phyloP scores from a whole-genome alignment of 805 yeast genomes.

The Wickerhamiella vanderwaltii region DNA sequence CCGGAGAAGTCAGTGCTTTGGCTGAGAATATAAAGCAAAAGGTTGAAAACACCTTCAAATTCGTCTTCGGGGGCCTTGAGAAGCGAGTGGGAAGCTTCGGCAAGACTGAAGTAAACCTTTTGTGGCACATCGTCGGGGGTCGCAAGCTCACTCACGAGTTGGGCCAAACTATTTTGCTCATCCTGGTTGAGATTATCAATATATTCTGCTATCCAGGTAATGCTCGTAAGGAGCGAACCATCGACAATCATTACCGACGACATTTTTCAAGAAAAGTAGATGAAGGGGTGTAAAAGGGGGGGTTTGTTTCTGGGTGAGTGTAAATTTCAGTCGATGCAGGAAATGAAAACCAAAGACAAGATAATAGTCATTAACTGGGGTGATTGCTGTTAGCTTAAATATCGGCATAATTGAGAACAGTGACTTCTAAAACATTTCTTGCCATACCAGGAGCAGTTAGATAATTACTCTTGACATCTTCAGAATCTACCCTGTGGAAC shows the following conservation, averaged over 20 bases:
- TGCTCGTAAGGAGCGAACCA: conserved; percentile 28
- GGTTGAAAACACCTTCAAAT: conserved; percentile 31
- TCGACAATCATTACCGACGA: conserved; percentile 27
- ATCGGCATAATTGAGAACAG: too few species aligned
- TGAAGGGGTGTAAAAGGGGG: conserved; percentile 2
- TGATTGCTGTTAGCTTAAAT: too few species aligned
- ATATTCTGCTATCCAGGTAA: conserved; percentile 28
- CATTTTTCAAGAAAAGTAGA: conserved; percentile 2
- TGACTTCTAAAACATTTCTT: too few species aligned
- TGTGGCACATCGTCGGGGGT: conserved; percentile 20
- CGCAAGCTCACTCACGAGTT: conserved; percentile 22
- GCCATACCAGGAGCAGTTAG: too few species aligned
- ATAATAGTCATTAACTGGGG: too few species aligned
- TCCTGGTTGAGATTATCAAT: conserved; percentile 27
- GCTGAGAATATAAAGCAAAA: conserved; percentile 28
- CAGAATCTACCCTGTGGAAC: too few species aligned
- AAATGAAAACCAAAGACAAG: too few species aligned
- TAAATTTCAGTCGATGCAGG: too few species aligned
- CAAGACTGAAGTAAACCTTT: conserved; percentile 24
- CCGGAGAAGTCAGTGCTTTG: conserved; percentile 26
- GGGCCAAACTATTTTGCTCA: conserved; percentile 19
- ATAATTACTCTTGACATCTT: too few species aligned
- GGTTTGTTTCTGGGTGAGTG: too few species aligned
- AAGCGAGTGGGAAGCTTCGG: conserved; percentile 23
- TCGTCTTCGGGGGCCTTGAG: conserved; percentile 28